These are phyloP conservation scores for Polyrhizophydium stewartii DNA, from an alignment of 371 early-diverging fungal species.

Conservation along the genomic window DNA sequence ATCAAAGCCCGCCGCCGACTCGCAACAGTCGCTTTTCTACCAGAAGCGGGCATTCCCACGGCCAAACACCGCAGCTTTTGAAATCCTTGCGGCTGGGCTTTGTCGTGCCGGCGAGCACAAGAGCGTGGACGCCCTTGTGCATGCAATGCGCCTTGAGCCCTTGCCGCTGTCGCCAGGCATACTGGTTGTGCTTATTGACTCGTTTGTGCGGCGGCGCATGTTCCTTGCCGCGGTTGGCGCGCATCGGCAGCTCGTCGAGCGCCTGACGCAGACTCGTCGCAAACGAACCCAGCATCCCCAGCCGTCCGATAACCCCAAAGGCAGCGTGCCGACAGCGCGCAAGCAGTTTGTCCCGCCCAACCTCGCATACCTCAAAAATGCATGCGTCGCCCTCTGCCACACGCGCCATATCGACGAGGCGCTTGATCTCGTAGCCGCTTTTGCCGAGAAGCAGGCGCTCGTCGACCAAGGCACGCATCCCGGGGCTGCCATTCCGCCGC, in stretches of 20 bases:
- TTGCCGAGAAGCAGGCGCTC: too few relatives aligned
- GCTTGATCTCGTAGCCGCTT: too few relatives aligned
- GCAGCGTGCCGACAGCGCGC: too few relatives aligned
- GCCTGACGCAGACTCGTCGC: too few relatives aligned
- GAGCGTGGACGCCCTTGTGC: background rate
- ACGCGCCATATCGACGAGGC: too few relatives aligned
- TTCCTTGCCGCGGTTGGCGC: background rate
- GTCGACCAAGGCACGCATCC: too few relatives aligned
- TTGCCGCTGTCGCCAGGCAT: background rate
- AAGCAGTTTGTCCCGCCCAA: background rate
- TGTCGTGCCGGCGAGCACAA: background rate
- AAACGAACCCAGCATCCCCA: too few relatives aligned
- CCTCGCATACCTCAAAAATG: background rate
- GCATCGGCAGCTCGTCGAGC: background rate
- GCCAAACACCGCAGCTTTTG: background rate
- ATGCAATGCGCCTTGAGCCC: background rate
- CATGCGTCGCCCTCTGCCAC: background rate
- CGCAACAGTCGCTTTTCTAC: too few relatives aligned
- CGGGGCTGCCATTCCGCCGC: too few relatives aligned
- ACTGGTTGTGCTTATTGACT: background rate
- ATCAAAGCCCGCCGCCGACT: background rate
- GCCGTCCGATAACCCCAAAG: background rate
- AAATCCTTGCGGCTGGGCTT: background rate
- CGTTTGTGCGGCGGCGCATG: slow-evolving; percentile 1
- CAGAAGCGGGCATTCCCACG: background rate